A percentile compares a stretch with the other conserved stretches of the same genome.
Conservation (phyloP, 192 early-diverging fungal species). For the Radiomyces spectabilis region DNA sequence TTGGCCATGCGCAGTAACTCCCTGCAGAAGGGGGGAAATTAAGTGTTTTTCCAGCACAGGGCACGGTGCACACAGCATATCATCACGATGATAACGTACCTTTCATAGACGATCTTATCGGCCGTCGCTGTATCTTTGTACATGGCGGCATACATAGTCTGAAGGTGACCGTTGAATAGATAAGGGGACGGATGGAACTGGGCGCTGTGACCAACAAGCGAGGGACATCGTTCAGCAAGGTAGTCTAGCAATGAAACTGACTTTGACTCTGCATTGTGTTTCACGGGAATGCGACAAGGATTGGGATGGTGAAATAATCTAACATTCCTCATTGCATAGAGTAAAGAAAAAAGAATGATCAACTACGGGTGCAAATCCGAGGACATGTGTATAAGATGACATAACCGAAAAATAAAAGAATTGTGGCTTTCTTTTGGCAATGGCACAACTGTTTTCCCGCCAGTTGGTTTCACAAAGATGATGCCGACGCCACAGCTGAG, state of each 20-base stretch:
- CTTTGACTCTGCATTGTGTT: not conserved
- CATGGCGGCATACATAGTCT: slow-evolving; percentile 63
- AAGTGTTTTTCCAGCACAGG: not conserved
- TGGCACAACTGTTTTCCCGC: too few relatives aligned
- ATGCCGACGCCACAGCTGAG: too few relatives aligned
- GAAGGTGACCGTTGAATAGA: slow-evolving; percentile 73
- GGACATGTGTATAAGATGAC: too few relatives aligned
- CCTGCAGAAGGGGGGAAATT: slow-evolving; percentile 16
- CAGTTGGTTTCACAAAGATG: too few relatives aligned
- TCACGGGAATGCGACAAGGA: slow-evolving; percentile 4
- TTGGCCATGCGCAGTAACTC: slow-evolving; percentile 59
- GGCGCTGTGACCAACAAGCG: slow-evolving; percentile 39
- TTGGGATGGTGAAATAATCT: slow-evolving; percentile 5
- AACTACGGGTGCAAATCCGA: too few relatives aligned
- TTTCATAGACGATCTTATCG: slow-evolving; percentile 47
- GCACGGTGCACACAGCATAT: not conserved
- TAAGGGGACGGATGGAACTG: slow-evolving; percentile 64
- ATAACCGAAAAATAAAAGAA: too few relatives aligned
- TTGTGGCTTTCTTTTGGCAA: too few relatives aligned
- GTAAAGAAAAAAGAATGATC: too few relatives aligned
- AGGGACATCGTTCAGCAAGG: slow-evolving; percentile 41
- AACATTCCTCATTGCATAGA: slow-evolving; percentile 11
- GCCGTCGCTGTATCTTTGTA: slow-evolving; percentile 25
- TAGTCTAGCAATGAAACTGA: slow-evolving; percentile 23
- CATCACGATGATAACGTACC: slow-evolving; percentile 38